These are phyloP conservation scores for Thelonectria discophora DNA, from an alignment of 2,329 filamentous ascomycete species.

Conservation along the genomic window DNA sequence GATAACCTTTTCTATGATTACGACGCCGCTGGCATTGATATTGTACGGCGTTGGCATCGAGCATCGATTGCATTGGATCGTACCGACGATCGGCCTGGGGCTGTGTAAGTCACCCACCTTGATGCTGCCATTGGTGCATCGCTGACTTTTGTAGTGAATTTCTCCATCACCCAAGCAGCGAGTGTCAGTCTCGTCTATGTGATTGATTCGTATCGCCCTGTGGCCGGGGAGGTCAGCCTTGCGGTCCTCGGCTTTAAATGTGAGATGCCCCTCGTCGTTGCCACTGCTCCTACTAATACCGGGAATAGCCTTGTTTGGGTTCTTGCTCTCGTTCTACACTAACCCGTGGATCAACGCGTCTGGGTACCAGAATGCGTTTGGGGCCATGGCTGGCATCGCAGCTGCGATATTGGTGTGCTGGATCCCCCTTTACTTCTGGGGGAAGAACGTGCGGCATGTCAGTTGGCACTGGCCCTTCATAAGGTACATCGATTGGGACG, in stretches of 20 bases:
- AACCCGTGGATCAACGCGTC: constrained; percentile 63
- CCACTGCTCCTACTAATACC: constrained; percentile 20
- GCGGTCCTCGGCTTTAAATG: constrained; percentile 65
- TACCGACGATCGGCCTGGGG: constrained; percentile 62
- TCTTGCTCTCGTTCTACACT: constrained; percentile 67
- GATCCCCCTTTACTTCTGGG: constrained; percentile 63
- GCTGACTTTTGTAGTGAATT: constrained; percentile 54
- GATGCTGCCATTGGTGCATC: no score
- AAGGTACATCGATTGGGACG: constrained; percentile 58
- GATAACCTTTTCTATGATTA: constrained; percentile 59
- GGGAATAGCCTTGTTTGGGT: constrained; percentile 60
- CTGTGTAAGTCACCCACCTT: constrained; percentile 52
- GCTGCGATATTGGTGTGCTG: constrained; percentile 56
- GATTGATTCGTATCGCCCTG: constrained; percentile 65
- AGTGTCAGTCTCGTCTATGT: constrained; percentile 66
- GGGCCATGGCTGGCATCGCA: constrained; percentile 66
- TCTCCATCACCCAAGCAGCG: constrained; percentile 64
- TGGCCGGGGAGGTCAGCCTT: constrained; percentile 64
- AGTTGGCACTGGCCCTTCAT: constrained; percentile 60
- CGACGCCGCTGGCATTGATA: constrained; percentile 56
- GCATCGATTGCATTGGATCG: constrained; percentile 62
- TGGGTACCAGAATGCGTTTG: constrained; percentile 62
- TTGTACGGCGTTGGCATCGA: constrained; percentile 59
- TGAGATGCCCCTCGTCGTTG: constrained; percentile 38
- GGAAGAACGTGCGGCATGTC: constrained; percentile 56